Evolutionary conservation across 495 filamentous ascomycete genomes (phyloP), one percentile per base, ranked within the genome.

Genomic region (Aspergillus cavernicola): DNA sequence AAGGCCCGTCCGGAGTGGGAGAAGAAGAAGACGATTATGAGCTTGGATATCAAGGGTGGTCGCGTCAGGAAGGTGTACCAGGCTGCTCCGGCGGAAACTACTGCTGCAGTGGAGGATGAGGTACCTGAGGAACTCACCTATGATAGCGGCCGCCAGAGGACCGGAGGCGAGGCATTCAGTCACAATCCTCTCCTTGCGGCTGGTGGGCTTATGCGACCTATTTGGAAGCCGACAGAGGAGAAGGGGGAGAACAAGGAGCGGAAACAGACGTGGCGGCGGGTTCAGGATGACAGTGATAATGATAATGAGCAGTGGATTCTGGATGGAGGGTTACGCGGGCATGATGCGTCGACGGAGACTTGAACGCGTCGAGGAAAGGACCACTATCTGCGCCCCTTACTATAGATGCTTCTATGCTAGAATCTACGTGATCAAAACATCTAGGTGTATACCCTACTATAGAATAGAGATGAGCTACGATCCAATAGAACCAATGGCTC

Each of bases 231-330:
- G n/a, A 61, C 80, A 42, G 72, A 74, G 56, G 67, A 79, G 58
- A 53, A 71, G 32, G 40, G 60, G 53, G 67, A 67, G 66, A 48
- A 70, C 52, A 71, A 65, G 49, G 67, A 79, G 57, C 50, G 62
- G 64, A 80, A 72, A 42, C 77, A 76, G 52, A 81, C 79, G 3
- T 97, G 92, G 93, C 76, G 92, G 41, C 82, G 90, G 55, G 92
- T 96, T 1, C 95, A 97, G 64, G 90, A 97, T 70, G 89, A 95
- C 60, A 75, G 84, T 33, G 87, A 91, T 44, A 84, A 38, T 12
- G 48, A 97, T 65, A 97, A 96, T 59, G 92, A 96, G 70, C 81
- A 79, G n/a, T 85, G 92, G 70, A 96, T 96, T 55, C 69, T 96
- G 5, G 87, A 96, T 69, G 92, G 92, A 0, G 88, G 92, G 10